Base-by-base conservation (phyloP, 306 rosid genomes). In the Lathyrus sativus region DNA sequence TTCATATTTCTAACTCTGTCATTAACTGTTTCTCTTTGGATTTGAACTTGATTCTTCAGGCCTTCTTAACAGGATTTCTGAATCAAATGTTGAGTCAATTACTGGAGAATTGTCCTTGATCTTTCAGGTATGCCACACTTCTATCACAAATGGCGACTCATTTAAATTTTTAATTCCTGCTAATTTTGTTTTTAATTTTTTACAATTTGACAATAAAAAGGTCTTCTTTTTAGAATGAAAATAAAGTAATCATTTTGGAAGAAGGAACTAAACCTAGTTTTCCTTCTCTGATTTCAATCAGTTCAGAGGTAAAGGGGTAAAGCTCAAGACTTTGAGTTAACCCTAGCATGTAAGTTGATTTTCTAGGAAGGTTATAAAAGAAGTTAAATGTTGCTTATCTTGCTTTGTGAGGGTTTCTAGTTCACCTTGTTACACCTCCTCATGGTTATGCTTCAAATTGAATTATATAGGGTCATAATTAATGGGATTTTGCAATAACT, bases 71-170 rank as follows among this genome's bases (percentile, higher is more conserved):
- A 82, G 85, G 71, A 62, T 87, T 51, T 80, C 89, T 50, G 96
- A 87, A 80, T 83, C 91, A 5, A 85, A 89, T 17, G 85, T 89
- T 19, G 96, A 87, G 77, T 87, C 96, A 69, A 63, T 84, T 28
- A 87, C 91, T 0, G 89, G 85, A 67, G 96, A 89, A 11, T 70
- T 85, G 73, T 89, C 91, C 38, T 58, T 26, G 46, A 70, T 85
- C 33, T 76, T 87, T 75, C 88, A 76, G 75, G 89, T 81, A 70
- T 65, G 63, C 19, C 7, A 62, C 10, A 62, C 46, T 48, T 48
- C 41, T 67, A 43, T 39, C 17, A 41, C 14, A 31, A 56, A 68
- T 53, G 14, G 55, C 22, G 68, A 19, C 54, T 55, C 66, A 49
- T 42, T 24, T 4, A 3, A 8, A 42, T 50, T 51, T 42, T 22